Percentiles rank a stretch among this genome's conserved stretches.
Conservation (phyloP, 495 filamentous ascomycete genomes). For the Apiosordaria backusii region DNA sequence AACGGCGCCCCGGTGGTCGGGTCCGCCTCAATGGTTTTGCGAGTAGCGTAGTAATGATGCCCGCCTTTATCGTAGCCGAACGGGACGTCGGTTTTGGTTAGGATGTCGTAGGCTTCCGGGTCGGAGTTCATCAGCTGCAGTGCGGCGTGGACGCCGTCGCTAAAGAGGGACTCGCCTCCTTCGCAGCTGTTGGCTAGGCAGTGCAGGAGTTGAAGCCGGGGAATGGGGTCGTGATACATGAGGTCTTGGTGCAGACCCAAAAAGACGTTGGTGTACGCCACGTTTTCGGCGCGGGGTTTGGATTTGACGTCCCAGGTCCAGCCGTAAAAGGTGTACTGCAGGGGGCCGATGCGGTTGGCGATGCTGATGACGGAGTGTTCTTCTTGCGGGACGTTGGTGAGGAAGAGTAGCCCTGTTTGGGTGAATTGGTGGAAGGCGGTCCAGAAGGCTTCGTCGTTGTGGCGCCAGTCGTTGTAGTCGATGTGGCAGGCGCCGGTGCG, state of each 20-base stretch:
- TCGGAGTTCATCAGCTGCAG: constrained; percentile 33
- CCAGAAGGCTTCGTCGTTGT: constrained; percentile 44
- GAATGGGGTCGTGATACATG: constrained; percentile 77
- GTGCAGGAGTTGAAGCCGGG: constrained; percentile 80
- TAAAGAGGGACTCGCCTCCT: constrained; percentile 80
- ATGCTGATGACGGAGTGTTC: constrained; percentile 64
- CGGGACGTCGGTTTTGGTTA: constrained; percentile 45
- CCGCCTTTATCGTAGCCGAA: constrained; percentile 72
- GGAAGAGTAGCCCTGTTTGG: constrained; percentile 64
- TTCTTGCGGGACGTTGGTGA: constrained; percentile 63
- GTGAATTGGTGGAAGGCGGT: constrained; percentile 52
- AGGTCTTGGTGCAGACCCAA: constrained; percentile 91
- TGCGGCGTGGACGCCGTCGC: constrained; percentile 64
- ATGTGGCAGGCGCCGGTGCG: constrained; percentile 38
- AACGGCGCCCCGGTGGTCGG: constrained; percentile 19
- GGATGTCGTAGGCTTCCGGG: constrained; percentile 28
- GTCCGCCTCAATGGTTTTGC: constrained; percentile 49
- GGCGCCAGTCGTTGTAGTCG: constrained; percentile 69
- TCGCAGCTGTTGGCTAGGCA: constrained; percentile 70
- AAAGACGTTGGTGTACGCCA: constrained; percentile 78
- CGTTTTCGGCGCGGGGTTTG: constrained; percentile 75
- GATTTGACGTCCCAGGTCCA: constrained; percentile 81
- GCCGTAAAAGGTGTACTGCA: constrained; percentile 86
- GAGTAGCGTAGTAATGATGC: constrained; percentile 54
- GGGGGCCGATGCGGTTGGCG: constrained; percentile 63